These are phyloP conservation scores for Corinectria fuckeliana DNA, from an alignment of 2,329 filamentous ascomycete genomes.

Conservation along the genomic window DNA sequence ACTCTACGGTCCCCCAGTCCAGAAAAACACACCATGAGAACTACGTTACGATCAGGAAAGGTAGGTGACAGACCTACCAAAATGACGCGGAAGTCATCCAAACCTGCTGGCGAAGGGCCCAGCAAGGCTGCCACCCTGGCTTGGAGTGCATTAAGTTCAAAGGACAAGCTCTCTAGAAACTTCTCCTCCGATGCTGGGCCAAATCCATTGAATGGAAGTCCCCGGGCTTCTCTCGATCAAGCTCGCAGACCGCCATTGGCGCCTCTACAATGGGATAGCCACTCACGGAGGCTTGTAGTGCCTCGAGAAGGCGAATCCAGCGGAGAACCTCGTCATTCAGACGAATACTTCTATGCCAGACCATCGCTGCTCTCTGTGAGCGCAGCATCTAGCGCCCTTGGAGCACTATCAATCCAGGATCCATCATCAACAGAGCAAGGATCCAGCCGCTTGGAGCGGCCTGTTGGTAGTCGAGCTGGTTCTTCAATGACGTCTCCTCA, in stretches of 20 bases:
- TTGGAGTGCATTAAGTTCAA: conserved; percentile 58
- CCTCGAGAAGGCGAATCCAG: conserved; percentile 45
- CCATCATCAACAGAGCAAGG: conserved; percentile 24
- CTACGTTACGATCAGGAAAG: conserved; percentile 62
- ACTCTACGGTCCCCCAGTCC: conserved; percentile 60
- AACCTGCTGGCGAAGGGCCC: conserved; percentile 57
- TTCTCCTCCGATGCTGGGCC: conserved; percentile 34
- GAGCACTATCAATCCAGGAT: conserved; percentile 41
- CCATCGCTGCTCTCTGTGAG: conserved; percentile 60
- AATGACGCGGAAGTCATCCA: conserved; percentile 49
- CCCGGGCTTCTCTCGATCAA: conserved; percentile 42
- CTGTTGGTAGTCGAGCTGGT: conserved; percentile 9
- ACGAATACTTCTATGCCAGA: conserved; percentile 46
- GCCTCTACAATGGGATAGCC: conserved; percentile 59
- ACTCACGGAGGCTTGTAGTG: conserved; percentile 58
- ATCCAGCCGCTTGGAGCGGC: conserved; percentile 26
- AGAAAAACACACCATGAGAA: conserved; percentile 67
- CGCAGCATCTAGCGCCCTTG: conserved; percentile 63
- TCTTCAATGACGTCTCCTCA: conserved; percentile 22
- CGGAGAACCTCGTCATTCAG: conserved; percentile 46
- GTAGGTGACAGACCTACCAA: conserved; percentile 51
- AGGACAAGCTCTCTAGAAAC: conserved; percentile 43
- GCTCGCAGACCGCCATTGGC: conserved; percentile 41
- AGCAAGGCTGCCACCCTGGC: conserved; percentile 70
- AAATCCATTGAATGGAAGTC: conserved; percentile 23